Evolutionary conservation across 331 rosid species (phyloP).

Genomic region (Saraca asoca): DNA sequence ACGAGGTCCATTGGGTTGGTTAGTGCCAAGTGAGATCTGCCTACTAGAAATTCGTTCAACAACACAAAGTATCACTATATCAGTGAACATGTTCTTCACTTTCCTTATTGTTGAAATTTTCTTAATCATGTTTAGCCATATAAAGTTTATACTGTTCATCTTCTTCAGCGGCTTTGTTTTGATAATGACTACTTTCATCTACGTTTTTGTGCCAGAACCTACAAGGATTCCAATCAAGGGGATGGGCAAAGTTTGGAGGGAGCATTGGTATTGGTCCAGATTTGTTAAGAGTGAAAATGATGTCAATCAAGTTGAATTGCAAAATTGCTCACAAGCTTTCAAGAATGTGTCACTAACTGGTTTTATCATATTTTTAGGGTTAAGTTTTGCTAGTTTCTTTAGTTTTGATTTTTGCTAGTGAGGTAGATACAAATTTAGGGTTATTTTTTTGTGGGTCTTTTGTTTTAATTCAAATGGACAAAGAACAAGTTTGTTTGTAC

Average conservation of each 20-base stretch:
- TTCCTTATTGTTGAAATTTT: slow-evolving; percentile 71
- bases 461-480: too few species aligned
- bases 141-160: slow-evolving; percentile 84
- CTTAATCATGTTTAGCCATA: slow-evolving; percentile 73
- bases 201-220: slow-evolving; percentile 70
- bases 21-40: slow-evolving; percentile 91
- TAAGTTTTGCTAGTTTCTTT: too few species aligned
- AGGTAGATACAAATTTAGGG: too few species aligned
- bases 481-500: too few species aligned
- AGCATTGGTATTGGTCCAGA: slow-evolving; percentile 76
- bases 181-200: slow-evolving; percentile 62
- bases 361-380: too few species aligned
- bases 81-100: slow-evolving; percentile 86
- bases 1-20: slow-evolving; percentile 98
- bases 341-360: too few species aligned
- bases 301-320: slow-evolving; percentile 3
- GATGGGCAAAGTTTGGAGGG: slow-evolving; percentile 71
- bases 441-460: too few species aligned
- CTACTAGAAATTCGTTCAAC: slow-evolving; percentile 90
- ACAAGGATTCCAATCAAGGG: slow-evolving; percentile 90
- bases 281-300: slow-evolving; percentile 45
- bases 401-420: too few species aligned
- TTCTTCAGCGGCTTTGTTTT: slow-evolving; percentile 79
- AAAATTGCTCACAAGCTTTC: too few species aligned
- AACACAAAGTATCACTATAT: slow-evolving; percentile 80